Base-by-base conservation (phyloP, 2,329 filamentous ascomycete species). In the Pseudogymnoascus sp. region DNA sequence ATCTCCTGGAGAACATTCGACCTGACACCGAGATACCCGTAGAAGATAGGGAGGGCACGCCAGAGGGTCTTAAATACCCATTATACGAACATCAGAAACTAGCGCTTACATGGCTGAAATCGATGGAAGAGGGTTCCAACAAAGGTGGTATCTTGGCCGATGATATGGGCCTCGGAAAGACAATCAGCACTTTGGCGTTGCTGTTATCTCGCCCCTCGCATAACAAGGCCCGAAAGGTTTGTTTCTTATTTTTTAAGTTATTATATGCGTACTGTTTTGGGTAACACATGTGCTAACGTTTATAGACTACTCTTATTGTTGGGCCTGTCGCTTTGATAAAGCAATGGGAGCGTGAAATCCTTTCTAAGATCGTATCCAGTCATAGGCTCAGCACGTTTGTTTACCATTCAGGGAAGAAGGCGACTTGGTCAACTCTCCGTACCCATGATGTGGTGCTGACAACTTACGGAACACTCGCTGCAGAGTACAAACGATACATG, bases 121-220 rank as follows among this genome's bases (percentile, higher is more conserved):
- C 82, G 5, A 88, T 86, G 77, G 89, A 92, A 71, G 78, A 82
- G 60, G 84, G 88, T 7, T 78, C 75, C 2, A 83, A 85, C 59
- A 90, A 88, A 67, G 89, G 89, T 15, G 86, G 88, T 19, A 90
- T 92, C 60, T 76, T 92, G 21, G 87, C 85, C 0, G 88, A 90
- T 67, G 88, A 90, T 63, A 94, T 92, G 89, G 89, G 89, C 6
- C 75, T 92, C 9, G 89, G 89, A 6, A 92, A 94, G 73, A 92
- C 89, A 0, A 86, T 96, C 21, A 90, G 92, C 63, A 86, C 89
- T 4, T 77, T 96, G 19, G 82, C 91, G 3, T 78, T 96, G 41
- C 88, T 57, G 12, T 28, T 57, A 23, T 35, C 55, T 9, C 30
- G 55, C 13, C 55, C 55, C 23, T 52, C 6, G 19, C 33, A 33